Base-by-base conservation (phyloP, 2,329 filamentous ascomycete species). In the Moelleriella libera region DNA sequence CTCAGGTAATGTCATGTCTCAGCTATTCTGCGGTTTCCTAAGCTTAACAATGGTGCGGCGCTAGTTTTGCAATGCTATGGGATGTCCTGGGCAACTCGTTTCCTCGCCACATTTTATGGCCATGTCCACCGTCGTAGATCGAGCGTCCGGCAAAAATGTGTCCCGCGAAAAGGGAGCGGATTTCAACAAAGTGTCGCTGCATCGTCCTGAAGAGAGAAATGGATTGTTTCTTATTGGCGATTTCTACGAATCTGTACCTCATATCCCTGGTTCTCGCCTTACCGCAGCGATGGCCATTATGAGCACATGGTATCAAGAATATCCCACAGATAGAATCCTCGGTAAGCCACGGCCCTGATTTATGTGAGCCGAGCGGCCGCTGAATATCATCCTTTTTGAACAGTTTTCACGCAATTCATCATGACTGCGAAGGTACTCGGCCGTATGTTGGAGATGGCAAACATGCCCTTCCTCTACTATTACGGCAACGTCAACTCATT, bases 281-380 rank as follows among this genome's bases (percentile, higher is more conserved):
- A 57, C 57, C 0, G 58, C 55, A 0, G 52, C 62, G 0, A 59
- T 63, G 51, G 54, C 59, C 4, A 54, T 65, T 0, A 51, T 66
- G 1, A 28, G 58, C 1, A 55, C 56, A 1, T 68, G 66, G 66
- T 50, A 55, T 28, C 1, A 37, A 0, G 54, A 62, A 0, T 48
- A 50, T 0, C 65, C 65, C 0, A 43, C 60, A 0, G 65, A 69
- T 54, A 69, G 68, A 50, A 65, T 66, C 4, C 64, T 70, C 12
- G 55, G 66, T 66, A 52, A 54, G 60, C 48, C 1, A 4, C 5
- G 6, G 2, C 7, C 11, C 3, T 5, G 29, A 30, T 2, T 1
- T 34, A 14, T n/a, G 14, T 10, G 9, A 8, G 12, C 40, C 40
- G 9, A 8, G 9, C 9, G 14, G 9, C 30, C 0, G 1, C 0